phyloP scores from a whole-genome alignment of 1,284 basidiomycete species.

The Ceratobasidium sp. region DNA sequence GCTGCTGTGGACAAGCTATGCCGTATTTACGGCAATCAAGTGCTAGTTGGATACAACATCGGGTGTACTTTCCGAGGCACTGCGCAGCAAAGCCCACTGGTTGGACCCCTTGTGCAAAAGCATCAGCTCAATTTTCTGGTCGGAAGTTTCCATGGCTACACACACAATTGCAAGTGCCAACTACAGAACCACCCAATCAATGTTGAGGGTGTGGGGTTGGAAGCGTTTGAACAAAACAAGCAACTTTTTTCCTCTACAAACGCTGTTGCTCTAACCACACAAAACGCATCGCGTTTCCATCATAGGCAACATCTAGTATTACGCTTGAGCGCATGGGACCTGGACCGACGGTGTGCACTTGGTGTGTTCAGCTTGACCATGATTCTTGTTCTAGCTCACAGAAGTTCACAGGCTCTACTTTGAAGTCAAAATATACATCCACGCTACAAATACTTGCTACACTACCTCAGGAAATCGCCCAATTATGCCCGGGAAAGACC shows the following conservation, averaged over 20 bases:
- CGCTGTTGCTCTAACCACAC: constrained; percentile 43
- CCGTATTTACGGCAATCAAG: constrained; percentile 13
- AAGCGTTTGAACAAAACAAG: constrained; percentile 32
- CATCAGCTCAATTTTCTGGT: constrained; percentile 10
- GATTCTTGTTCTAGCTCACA: background rate
- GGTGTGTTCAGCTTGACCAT: background rate
- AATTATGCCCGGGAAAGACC: background rate
- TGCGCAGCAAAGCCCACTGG: constrained; percentile 12
- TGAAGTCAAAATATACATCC: background rate
- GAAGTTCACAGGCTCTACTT: background rate
- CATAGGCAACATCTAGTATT: constrained; percentile 7
- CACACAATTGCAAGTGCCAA: constrained; percentile 36
- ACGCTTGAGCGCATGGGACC: constrained; percentile 35
- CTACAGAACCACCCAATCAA: constrained; percentile 10
- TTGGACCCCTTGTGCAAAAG: background rate
- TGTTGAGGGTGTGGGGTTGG: constrained; percentile 7
- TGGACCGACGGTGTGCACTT: constrained; percentile 1
- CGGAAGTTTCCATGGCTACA: constrained; percentile 33
- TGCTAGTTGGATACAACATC: constrained; percentile 39
- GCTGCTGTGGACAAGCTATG: constrained; percentile 14
- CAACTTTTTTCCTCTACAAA: constrained; percentile 26
- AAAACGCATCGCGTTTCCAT: constrained; percentile 44
- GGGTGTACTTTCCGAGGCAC: constrained; percentile 39
- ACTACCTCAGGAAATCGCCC: background rate
- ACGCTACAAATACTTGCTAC: background rate